phyloP scores from a whole-genome alignment of 352 stramenopile genomes.

The Globisporangium acanthophoron region DNA sequence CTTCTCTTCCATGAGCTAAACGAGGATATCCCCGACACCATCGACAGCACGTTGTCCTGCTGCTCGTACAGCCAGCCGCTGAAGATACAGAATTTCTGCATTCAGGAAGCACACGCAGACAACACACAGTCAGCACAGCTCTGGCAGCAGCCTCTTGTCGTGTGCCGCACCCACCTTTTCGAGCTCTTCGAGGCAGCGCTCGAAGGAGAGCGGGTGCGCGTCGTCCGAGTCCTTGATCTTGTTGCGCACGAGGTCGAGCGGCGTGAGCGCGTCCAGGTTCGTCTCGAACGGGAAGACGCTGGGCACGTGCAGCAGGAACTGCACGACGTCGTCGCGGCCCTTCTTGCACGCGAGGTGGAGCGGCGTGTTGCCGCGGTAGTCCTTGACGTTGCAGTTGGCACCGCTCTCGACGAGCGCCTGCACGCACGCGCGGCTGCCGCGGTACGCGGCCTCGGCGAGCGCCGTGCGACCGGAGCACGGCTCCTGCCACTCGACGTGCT shows the following conservation, averaged over 20 bases:
- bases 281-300: slow-evolving; percentile 35
- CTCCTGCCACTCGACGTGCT: slow-evolving; percentile 55
- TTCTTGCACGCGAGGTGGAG: slow-evolving; percentile 52
- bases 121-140: not conserved
- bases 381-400: slow-evolving; percentile 46
- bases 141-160: not conserved
- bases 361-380: slow-evolving; percentile 43
- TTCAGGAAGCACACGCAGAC: not conserved
- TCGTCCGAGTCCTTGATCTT: slow-evolving; percentile 20
- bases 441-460: slow-evolving; percentile 32
- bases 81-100: slow-evolving; percentile 48
- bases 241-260: slow-evolving; percentile 36
- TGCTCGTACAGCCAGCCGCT: slow-evolving; percentile 63
- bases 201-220: slow-evolving; percentile 20
- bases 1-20: slow-evolving; percentile 50
- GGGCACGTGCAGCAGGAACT: slow-evolving; percentile 34
- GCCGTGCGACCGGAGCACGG: slow-evolving; percentile 36
- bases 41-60: slow-evolving; percentile 55
- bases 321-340: slow-evolving; percentile 30
- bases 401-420: slow-evolving; percentile 31
- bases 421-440: slow-evolving; percentile 42
- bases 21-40: slow-evolving; percentile 49
- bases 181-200: slow-evolving; percentile 50
- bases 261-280: slow-evolving; percentile 39
- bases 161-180: slow-evolving; percentile 26